phyloP scores from a whole-genome alignment of 139 green algal species.

The Asterochloris erici region DNA sequence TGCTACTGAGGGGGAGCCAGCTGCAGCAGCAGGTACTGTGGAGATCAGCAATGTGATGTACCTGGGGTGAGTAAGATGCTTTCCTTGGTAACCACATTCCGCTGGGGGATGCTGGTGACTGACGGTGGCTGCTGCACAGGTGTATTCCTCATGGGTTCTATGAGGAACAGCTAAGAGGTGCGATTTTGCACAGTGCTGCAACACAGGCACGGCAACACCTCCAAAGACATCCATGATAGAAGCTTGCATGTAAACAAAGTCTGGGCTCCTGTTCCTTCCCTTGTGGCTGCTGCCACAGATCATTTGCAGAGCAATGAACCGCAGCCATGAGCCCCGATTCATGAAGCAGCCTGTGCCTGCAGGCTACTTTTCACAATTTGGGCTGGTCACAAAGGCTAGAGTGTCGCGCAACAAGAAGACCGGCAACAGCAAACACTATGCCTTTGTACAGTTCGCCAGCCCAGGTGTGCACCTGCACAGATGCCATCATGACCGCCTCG shows the following conservation, averaged over 20 bases:
- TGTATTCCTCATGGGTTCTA: constrained; percentile 87
- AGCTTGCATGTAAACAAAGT: too few species aligned
- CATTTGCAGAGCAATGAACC: too few species aligned
- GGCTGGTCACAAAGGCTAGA: constrained; percentile 38
- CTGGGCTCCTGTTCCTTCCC: too few species aligned
- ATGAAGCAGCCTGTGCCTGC: constrained; percentile 9
- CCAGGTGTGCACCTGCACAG: neutral
- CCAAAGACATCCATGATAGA: too few species aligned
- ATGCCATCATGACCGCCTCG: too few species aligned
- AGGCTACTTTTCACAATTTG: constrained; percentile 56
- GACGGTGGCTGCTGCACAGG: too few species aligned
- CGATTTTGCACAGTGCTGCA: neutral
- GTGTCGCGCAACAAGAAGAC: constrained; percentile 58
- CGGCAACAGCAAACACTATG: constrained; percentile 55
- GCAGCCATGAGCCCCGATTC: too few species aligned
- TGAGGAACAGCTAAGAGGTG: constrained; percentile 83
- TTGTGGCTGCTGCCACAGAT: too few species aligned
- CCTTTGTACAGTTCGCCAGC: constrained; percentile 67
- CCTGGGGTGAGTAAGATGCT: neutral
- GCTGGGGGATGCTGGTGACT: too few species aligned
- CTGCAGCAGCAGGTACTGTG: neutral
- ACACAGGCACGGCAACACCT: neutral
- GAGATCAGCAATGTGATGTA: neutral
- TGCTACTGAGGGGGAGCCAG: neutral
- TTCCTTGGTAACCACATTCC: too few species aligned